Conservation (phyloP, 1,284 basidiomycete species). For the Wallemia ichthyophaga region DNA sequence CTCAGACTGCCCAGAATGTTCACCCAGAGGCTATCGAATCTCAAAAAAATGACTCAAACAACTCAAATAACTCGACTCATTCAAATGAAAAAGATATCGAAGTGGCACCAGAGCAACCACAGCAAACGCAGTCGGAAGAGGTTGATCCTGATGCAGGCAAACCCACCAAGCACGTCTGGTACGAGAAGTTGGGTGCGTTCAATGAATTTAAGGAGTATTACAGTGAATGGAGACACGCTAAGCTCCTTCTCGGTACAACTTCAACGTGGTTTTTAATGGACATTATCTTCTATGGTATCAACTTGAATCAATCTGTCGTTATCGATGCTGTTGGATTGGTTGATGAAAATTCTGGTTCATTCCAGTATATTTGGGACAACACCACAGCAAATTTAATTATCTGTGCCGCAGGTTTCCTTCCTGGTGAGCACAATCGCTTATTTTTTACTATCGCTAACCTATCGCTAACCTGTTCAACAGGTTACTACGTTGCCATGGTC, state of each 20-base stretch:
- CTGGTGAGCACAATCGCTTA: too few relatives aligned
- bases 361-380: constrained; percentile 4
- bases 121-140: not conserved
- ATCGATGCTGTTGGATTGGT: constrained; percentile 23
- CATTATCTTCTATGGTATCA: constrained; percentile 26
- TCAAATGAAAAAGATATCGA: not conserved
- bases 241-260: constrained; percentile 28
- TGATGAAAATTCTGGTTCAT: constrained; percentile 2
- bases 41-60: too few relatives aligned
- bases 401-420: constrained; percentile 11
- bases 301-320: constrained; percentile 44
- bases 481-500: constrained; percentile 8
- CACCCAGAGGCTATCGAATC: not conserved
- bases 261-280: constrained; percentile 11
- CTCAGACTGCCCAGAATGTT: not conserved
- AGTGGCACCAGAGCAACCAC: not conserved
- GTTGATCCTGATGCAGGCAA: not conserved
- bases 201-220: constrained; percentile 26
- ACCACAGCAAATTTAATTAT: constrained; percentile 4
- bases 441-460: too few relatives aligned
- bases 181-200: not conserved
- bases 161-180: not conserved
- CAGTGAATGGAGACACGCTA: constrained; percentile 29
- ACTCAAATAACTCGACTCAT: not conserved
- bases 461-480: too few relatives aligned